Evolutionary conservation across 1,284 basidiomycete species (phyloP).

Genomic region (Pseudozyma sp.): DNA sequence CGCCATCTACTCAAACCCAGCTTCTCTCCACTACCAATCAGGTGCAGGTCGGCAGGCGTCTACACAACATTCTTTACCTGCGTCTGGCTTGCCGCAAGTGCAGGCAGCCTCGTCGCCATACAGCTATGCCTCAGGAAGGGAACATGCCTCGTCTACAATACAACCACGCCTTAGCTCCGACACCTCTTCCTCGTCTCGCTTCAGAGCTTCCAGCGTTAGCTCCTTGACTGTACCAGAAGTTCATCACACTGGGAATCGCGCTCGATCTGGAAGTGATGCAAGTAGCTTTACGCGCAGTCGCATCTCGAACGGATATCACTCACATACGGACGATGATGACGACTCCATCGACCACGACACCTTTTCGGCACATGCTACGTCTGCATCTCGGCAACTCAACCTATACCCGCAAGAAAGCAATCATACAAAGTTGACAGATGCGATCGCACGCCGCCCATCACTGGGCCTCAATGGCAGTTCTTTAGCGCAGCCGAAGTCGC

Average conservation of each 20-base stretch:
- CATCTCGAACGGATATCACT: slow-evolving; percentile 25
- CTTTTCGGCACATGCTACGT: background rate
- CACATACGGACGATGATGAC: slow-evolving; percentile 32
- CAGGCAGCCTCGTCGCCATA: background rate
- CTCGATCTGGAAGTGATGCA: slow-evolving; percentile 35
- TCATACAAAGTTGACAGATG: background rate
- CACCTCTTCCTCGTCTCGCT: slow-evolving; percentile 5
- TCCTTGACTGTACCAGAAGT: slow-evolving; percentile 18
- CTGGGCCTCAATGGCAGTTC: background rate
- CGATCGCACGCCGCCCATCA: background rate
- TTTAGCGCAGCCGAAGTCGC: background rate
- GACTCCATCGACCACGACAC: slow-evolving; percentile 15
- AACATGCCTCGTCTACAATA: background rate
- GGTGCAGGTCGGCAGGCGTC: background rate
- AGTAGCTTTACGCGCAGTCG: slow-evolving; percentile 48
- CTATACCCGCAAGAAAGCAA: background rate
- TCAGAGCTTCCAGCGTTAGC: slow-evolving; percentile 23
- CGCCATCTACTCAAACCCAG: background rate
- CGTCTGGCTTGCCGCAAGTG: background rate
- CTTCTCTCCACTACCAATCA: background rate
- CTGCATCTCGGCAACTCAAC: background rate
- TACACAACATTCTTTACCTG: background rate
- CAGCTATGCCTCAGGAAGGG: background rate
- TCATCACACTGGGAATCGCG: slow-evolving; percentile 2
- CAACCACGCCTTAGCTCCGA: slow-evolving; percentile 3